These are phyloP conservation scores for Aphanomyces euteiches DNA, from an alignment of 352 stramenopile genomes.

Conservation along the genomic window DNA sequence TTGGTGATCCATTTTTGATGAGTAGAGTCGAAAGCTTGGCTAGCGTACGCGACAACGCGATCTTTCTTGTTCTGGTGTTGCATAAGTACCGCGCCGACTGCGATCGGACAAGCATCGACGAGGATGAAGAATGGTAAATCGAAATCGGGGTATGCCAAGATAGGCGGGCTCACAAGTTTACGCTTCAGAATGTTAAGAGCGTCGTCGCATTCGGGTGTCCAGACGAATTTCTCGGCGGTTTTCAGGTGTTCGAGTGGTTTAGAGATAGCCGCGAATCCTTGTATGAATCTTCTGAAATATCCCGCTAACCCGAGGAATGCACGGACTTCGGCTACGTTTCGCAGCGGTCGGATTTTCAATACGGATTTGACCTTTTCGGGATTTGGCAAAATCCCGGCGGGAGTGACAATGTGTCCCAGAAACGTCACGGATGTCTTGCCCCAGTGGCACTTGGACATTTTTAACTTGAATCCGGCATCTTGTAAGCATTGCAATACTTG, in stretches of 20 bases:
- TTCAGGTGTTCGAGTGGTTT: background rate
- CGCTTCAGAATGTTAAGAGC: background rate
- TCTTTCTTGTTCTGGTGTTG: background rate
- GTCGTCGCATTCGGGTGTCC: background rate
- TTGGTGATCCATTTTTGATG: background rate
- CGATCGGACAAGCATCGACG: background rate
- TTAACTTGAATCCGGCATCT: background rate
- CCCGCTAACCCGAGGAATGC: background rate
- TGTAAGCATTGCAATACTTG: background rate
- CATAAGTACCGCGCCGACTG: background rate
- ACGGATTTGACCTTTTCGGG: slow-evolving; percentile 5
- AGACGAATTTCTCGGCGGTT: no score
- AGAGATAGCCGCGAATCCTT: background rate
- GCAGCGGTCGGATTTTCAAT: background rate
- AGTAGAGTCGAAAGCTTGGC: background rate
- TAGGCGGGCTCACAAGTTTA: background rate
- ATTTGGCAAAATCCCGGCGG: slow-evolving; percentile 1
- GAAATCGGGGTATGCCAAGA: background rate
- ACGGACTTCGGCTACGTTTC: background rate
- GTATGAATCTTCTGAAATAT: background rate
- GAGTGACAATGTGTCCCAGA: background rate
- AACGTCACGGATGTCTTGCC: background rate
- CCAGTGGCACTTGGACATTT: slow-evolving; percentile 10
- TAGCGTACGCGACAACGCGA: background rate
- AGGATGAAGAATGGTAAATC: background rate